A percentile compares a stretch with the other conserved stretches of the same genome.
Conservation (phyloP, 805 yeast genomes). For the Starmera pachycereana region DNA sequence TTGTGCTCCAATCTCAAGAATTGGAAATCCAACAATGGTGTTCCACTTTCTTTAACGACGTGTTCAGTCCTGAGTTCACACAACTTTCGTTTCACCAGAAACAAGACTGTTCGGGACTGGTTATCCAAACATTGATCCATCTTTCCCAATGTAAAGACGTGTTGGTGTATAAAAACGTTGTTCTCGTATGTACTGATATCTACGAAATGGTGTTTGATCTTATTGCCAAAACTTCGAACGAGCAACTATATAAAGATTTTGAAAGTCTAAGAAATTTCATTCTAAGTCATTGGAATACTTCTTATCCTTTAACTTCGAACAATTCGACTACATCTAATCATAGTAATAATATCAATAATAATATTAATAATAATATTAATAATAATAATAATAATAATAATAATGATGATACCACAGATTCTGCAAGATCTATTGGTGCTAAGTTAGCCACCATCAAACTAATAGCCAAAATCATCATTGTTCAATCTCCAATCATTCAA, state of each 20-base stretch:
- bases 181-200: conserved; percentile 30
- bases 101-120: conserved; percentile 7
- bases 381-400: conserved; percentile 3
- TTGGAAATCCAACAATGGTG: conserved; percentile 3
- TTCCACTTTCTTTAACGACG: background rate
- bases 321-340: conserved; percentile 22
- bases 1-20: background rate
- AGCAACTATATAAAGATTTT: conserved; percentile 43
- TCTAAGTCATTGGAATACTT: conserved; percentile 48
- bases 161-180: conserved; percentile 24
- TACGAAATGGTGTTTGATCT: conserved; percentile 37
- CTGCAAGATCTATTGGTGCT: conserved; percentile 41
- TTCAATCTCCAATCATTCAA: conserved; percentile 35
- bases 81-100: conserved; percentile 3
- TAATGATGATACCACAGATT: conserved; percentile 33
- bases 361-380: too few species aligned
- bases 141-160: conserved; percentile 17
- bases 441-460: conserved; percentile 68
- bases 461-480: conserved; percentile 45
- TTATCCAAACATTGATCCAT: conserved; percentile 9
- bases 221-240: conserved; percentile 30
- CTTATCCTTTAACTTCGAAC: conserved; percentile 44
- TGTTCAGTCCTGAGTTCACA: background rate
- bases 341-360: too few species aligned
- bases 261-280: conserved; percentile 45